Base-by-base conservation (phyloP, 768 basidiomycete species). In the Tylopilus plumbeoviolaceoides region DNA sequence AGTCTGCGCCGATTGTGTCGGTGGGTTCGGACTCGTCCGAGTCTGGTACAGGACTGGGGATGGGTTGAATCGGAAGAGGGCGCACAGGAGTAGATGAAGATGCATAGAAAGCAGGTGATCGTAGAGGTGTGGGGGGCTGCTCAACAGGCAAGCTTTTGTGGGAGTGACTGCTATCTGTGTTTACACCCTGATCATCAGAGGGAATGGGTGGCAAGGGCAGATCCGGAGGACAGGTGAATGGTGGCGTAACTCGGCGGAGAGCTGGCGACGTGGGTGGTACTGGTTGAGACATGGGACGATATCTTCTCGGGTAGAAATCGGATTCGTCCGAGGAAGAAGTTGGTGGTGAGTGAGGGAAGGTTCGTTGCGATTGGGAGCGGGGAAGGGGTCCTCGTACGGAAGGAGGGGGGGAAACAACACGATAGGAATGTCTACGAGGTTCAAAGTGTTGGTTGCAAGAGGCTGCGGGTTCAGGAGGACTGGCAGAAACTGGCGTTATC, bases 131-230 rank as follows among this genome's bases (percentile, higher is more conserved):
- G 14, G 45, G 25, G 47, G 53, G 59, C 5, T 31, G 41, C 21
- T 51, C 43, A 9, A 25, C 4, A 1, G 0, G 21, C 15, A 23
- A 21, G 18, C 5, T 45, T 30, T 46, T 20, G 15, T 40, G 25
- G 18, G 14, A 20, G 2, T 1, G 7, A 6, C n/a, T 12, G 18
- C 6, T 17, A 20, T 54, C 28, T 10, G 39, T 45, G 2, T 41
- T 21, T 20, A 30, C 0, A 10, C 21, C 35, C 18, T 45, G 55
- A 27, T 49, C 55, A 39, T 28, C 30, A 38, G 58, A 44, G 4
- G 65, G 65, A 36, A 65, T 40, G 6, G 65, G 61, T 1, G 65
- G 65, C 36, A 67, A 48, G 17, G 65, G 61, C 7, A 45, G 20
- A 12, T 48, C 53, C 7, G 65, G 66, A 44, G 63, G 59, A 33